Base-by-base conservation (phyloP, 164 flowering plant genomes). In the Tetrastigma voinierianum region DNA sequence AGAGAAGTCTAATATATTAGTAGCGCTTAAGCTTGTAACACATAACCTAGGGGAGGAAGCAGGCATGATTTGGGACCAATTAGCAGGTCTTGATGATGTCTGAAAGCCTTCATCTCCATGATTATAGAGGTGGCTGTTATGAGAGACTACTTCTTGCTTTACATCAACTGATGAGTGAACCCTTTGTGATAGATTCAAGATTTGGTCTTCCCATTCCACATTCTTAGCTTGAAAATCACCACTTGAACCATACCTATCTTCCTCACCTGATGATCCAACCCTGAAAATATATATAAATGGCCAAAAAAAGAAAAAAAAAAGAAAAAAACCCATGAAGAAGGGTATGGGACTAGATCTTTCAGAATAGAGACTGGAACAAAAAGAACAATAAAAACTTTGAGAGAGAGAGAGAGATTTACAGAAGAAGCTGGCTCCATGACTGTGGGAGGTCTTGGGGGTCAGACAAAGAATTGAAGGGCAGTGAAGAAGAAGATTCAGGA, bases 341-440 rank as follows among this genome's bases (percentile, higher is more conserved):
- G 40, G 6, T 32, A 32, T n/a, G n/a, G n/a, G n/a, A n/a, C n/a
- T n/a, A n/a, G n/a, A n/a, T n/a, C n/a, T n/a, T n/a, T n/a, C n/a
- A n/a, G n/a, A n/a, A n/a, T n/a, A n/a, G n/a, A n/a, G n/a, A n/a
- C n/a, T n/a, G n/a, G n/a, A n/a, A n/a, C n/a, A 32, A 17, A 32
- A 4, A 9, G 19, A 32, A 21, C 15, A 24, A 4, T 17, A 57
- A 20, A 46, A 46, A 24, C 14, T 18, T 8, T 25, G 58, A 15
- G 49, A 58, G 57, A 46, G 58, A 48, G 55, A 65, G 58, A 62
- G 70, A 32, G 7, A 14, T 9, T 74, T 74, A 81, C 84, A 78
- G 10, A 15, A 81, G 78, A 20, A 78, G 70, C 51, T 78, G 84
- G 68, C 77, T 81, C 82, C 78, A 76, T 1, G 84, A 76, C 48